Evolutionary conservation across 805 yeast species (phyloP), one percentile per base, ranked within the genome.

Genomic region (Sugiyamaella marilandica): DNA sequence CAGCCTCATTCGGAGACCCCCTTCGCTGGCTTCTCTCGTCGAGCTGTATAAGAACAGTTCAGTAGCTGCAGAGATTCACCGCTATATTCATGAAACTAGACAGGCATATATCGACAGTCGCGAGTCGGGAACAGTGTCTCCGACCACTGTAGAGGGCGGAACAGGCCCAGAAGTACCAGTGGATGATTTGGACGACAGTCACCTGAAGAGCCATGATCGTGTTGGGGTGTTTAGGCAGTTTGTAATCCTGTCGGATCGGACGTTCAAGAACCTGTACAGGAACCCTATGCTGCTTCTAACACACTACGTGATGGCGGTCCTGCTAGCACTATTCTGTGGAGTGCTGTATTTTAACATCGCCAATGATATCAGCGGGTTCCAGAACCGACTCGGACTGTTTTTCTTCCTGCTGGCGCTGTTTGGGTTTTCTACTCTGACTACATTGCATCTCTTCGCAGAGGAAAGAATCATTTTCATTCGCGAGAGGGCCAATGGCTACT

Each of bases 321-420:
- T 83, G 13, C 80, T 92, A 68, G 97, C 96, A 0, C 64, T 83
- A 2, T 86, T 92, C 69, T 84, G 96, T 69, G 97, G 98, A 0
- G 80, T 80, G 47, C 74, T 94, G 39, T 94, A 94, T 68, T 92
- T 84, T 70, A 77, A 89, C 63, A 83, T 92, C 24, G 74, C 83
- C 41, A 86, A 89, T 65, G 97, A 92, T 66, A 92, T 94, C 51
- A 83, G 96, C 62, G 99, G 99, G 0, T 94, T 94, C 74, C 99
- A 94, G 68, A 94, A 94, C 69, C 78, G 99, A 61, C 75, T 94
- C 58, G 99, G 99, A 0, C 74, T 94, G 55, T 94, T 94, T 70
- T 92, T 94, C 74, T 94, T 94, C 68, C 70, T 91, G 49, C 74
- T 94, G 55, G 88, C 98, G 2, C 79, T 91, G 62, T 91, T 94